A percentile compares a stretch with the other conserved stretches of the same genome.
Evolutionary conservation across 306 rosid genomes (phyloP).

Genomic region (Crotalaria pallida): DNA sequence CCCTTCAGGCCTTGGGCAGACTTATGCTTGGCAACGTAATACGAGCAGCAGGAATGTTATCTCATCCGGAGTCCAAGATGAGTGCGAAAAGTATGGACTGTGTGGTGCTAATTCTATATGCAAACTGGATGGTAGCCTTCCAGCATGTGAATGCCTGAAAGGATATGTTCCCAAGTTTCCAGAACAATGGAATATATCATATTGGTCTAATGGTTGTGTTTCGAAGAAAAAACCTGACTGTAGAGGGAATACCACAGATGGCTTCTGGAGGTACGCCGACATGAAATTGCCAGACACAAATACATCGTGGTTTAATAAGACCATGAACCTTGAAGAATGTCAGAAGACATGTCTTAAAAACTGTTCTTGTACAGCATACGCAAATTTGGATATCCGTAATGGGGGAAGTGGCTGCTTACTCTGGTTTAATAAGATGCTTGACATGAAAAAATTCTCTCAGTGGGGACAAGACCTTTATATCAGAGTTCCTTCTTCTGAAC

Average conservation of each 20-base stretch:
- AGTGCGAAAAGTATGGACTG: neutral
- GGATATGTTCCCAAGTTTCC: constrained; percentile 22
- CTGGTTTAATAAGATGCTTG: constrained; percentile 23
- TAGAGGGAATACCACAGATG: neutral
- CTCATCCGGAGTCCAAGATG: neutral
- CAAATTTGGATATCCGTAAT: constrained; percentile 5
- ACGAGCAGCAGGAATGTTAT: neutral
- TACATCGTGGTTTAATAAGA: constrained; percentile 16
- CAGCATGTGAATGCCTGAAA: constrained; percentile 1
- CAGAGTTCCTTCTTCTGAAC: constrained; percentile 32
- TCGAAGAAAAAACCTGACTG: neutral
- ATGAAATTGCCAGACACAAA: constrained; percentile 31
- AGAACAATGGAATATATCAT: constrained; percentile 7
- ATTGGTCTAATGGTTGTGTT: constrained; percentile 17
- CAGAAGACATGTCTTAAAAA: neutral
- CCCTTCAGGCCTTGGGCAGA: neutral
- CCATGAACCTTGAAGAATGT: constrained; percentile 14
- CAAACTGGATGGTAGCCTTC: neutral
- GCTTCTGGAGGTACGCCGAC: neutral
- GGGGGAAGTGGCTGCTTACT: constrained; percentile 33
- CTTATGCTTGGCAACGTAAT: neutral
- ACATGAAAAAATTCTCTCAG: neutral
- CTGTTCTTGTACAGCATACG: constrained; percentile 29
- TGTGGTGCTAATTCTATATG: constrained; percentile 18
- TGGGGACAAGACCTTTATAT: constrained; percentile 37